Conservation (phyloP, 306 rosid genomes). For the Styphnolobium japonicum region DNA sequence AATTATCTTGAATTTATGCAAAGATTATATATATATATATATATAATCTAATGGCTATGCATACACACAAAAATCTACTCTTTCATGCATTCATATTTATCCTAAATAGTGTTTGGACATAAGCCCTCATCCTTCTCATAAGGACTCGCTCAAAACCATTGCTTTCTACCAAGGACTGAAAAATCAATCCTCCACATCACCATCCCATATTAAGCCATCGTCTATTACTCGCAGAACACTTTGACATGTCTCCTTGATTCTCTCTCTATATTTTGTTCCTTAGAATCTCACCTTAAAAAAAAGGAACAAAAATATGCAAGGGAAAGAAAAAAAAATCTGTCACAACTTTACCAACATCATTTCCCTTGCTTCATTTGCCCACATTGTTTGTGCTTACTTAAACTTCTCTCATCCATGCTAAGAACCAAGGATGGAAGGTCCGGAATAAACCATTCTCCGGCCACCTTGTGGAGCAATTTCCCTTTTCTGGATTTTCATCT, state of each 20-base stretch:
- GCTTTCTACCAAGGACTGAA: not conserved
- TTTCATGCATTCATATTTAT: not conserved
- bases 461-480: not conserved
- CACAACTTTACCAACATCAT: not conserved
- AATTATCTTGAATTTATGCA: not conserved
- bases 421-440: constrained; percentile 26
- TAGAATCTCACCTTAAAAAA: not conserved
- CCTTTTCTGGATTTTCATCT: not conserved
- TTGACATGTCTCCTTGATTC: constrained; percentile 26
- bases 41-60: not conserved
- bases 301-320: not conserved
- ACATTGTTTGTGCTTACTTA: not conserved
- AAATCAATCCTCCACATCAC: constrained; percentile 25
- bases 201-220: constrained; percentile 31
- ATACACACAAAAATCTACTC: not conserved
- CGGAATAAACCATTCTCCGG: constrained; percentile 32
- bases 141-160: constrained; percentile 47
- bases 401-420: constrained; percentile 41
- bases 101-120: not conserved
- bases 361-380: not conserved
- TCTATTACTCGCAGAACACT: not conserved
- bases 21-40: not conserved
- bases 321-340: not conserved
- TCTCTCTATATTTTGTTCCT: constrained; percentile 2
- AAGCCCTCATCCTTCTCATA: constrained; percentile 19